Evolutionary conservation across 257 asterid species (phyloP), one percentile per base, ranked within the genome.

Genomic region (Penstemon davidsonii): DNA sequence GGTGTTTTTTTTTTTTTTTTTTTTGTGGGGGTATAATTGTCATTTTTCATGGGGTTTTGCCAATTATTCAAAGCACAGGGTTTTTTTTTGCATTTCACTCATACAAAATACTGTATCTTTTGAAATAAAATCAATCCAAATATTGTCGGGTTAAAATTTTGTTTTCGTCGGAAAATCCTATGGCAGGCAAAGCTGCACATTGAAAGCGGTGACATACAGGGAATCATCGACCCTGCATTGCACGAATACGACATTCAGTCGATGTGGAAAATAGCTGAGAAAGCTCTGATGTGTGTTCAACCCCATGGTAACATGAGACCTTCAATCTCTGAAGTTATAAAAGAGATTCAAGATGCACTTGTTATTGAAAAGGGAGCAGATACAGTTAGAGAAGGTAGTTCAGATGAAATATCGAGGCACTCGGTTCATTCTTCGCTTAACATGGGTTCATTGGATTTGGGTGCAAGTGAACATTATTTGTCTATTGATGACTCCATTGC

Each of bases 231-330:
- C 80, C 96, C 96, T 4, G 18, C 89, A 8, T 72, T 94, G 47
- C 82, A 55, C 5, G 91, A 83, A 0, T 94, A 91, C 50, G 96
- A 94, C 73, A 87, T 89, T 70, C 99, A 94, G 51, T 94, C 99
- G 1, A 91, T 94, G 95, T 91, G 99, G 99, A 94, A 91, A 78
- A 94, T 94, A 79, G 99, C 99, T 0, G 99, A 94, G 88, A 94
- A 86, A 69, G 99, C 99, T 11, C 41, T 91, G 79, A 87, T 91
- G 96, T 94, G 99, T 55, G 90, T 91, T 13, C 96, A 83, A 60
- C 88, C 99, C n/a, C 97, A 94, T n/a, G 99, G 97, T 45, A 83
- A 79, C 86, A 94, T 84, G 97, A 88, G 99, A 66, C 99, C 99
- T 0, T 76, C 93, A 5, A 94, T 91, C n/a, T 88, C 96, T 3